Base-by-base conservation (phyloP, 1,284 basidiomycete genomes). In the Naganishia albida region DNA sequence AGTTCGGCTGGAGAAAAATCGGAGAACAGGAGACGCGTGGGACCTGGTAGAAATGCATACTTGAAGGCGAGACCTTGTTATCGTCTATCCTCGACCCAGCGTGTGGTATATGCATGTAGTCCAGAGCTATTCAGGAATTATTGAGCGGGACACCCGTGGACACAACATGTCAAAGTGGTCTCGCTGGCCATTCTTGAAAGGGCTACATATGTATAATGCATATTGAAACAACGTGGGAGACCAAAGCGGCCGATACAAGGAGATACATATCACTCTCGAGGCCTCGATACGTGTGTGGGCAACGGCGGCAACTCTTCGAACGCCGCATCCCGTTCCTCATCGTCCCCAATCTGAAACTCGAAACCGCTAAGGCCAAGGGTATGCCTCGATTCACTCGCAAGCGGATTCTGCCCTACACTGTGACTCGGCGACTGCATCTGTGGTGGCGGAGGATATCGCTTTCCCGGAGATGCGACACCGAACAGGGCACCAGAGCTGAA, bases 1-100 rank as follows among this genome's bases (percentile, higher is more conserved):
- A 67, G 34, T 72, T 63, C 43, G 76, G 72, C 1, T 80, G 78
- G 79, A 69, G 68, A 20, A 62, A 76, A 50, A 74, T 77, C 8
- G 77, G 76, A 1, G 69, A 74, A 67, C 77, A 77, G 4, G 72
- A 77, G 64, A 71, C 78, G 8, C 56, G 77, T 23, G 72, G 73
- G 16, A 62, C 65, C 1, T 71, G 70, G 70, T 69, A 57, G 40
- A 34, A n/a, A n/a, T n/a, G n/a, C n/a, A n/a, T n/a, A n/a, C n/a
- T n/a, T n/a, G n/a, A n/a, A n/a, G n/a, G n/a, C n/a, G n/a, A n/a
- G n/a, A n/a, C n/a, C n/a, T n/a, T n/a, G n/a, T n/a, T n/a, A n/a
- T n/a, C n/a, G n/a, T n/a, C n/a, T n/a, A n/a, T n/a, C n/a, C n/a
- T n/a, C n/a, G n/a, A n/a, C n/a, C n/a, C n/a, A n/a, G n/a, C n/a